phyloP scores from a whole-genome alignment of 768 basidiomycete genomes.

The Galerina sulciceps region DNA sequence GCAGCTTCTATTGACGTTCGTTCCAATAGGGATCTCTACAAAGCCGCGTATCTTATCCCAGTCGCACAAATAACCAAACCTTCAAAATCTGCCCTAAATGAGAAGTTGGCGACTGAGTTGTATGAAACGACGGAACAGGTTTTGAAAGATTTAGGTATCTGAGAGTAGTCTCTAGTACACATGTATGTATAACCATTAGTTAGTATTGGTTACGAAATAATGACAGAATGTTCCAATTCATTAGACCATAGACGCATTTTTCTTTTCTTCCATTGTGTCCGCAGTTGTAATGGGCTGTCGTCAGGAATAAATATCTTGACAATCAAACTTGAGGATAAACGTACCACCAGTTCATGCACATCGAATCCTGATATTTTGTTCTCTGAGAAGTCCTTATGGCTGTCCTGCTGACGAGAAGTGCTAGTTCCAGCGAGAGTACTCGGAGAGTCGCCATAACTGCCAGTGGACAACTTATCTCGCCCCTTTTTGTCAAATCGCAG shows the following conservation, averaged over 20 bases:
- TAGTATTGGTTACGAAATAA: no score
- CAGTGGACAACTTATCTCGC: background rate
- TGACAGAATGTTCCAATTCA: no score
- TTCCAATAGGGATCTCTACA: background rate
- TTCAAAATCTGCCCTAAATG: background rate
- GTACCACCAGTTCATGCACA: background rate
- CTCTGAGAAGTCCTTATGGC: background rate
- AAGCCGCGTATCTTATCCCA: background rate
- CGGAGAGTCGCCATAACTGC: background rate
- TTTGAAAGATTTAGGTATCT: constrained; percentile 3
- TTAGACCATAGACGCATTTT: no score
- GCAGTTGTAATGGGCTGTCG: background rate
- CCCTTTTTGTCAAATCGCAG: background rate
- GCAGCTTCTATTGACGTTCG: constrained; percentile 1
- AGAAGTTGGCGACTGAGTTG: constrained; percentile 2
- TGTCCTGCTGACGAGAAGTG: background rate
- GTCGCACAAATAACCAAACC: background rate
- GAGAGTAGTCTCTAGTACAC: background rate
- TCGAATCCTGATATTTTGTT: background rate
- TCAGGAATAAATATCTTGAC: background rate
- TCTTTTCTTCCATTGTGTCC: no score
- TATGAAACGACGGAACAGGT: constrained; percentile 3
- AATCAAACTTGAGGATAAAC: background rate
- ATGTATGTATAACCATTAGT: no score
- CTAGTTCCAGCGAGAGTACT: background rate